Evolutionary conservation across 2,329 filamentous ascomycete genomes (phyloP), one percentile per base, ranked within the genome.

Genomic region (Hymenoscyphus fructigenus): DNA sequence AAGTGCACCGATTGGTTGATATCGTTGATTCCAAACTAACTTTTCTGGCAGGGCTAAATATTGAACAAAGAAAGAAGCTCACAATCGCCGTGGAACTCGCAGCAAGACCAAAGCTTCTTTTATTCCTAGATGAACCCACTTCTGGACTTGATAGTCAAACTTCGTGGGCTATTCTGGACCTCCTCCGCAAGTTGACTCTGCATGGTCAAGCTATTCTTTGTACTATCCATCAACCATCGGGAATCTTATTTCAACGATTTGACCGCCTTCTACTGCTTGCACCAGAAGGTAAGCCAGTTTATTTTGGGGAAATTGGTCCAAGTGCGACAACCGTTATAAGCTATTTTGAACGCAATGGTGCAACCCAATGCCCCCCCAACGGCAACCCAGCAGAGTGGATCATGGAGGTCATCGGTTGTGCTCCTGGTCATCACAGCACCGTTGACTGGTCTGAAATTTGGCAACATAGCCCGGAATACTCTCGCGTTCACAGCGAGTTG

Each of bases 101-200:
- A 41, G 93, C 93, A 12, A 96, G 93, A 80, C 93, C 93, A 6
- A 88, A 91, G 57, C 83, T 97, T 61, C 83, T 97, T 65, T 86
- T 97, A 60, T 97, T 97, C 80, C 86, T 97, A 56, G 93, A 97
- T 73, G 93, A 97, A 78, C 93, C 93, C n/a, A 97, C 93, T 4
- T 96, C 92, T 38, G 93, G 93, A 81, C 86, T 97, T 23, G 93
- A 97, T 78, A 92, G 88, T 74, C 92, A 97, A 77, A 96, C 92
- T 1, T 93, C 93, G 1, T 97, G 92, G 91, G 90, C 91, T 68
- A 96, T 97, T 75, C 83, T 92, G 55, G 89, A 92, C 76, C 85
- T 97, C n/a, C 84, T 97, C 38, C 89, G 94, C 78, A 96, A 95
- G 78, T 83, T 97, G 53, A 92, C 91, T 71, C 90, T 93, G 77